These are phyloP conservation scores for Petunia secreta DNA, from an alignment of 257 asterid species.

Conservation along the genomic window DNA sequence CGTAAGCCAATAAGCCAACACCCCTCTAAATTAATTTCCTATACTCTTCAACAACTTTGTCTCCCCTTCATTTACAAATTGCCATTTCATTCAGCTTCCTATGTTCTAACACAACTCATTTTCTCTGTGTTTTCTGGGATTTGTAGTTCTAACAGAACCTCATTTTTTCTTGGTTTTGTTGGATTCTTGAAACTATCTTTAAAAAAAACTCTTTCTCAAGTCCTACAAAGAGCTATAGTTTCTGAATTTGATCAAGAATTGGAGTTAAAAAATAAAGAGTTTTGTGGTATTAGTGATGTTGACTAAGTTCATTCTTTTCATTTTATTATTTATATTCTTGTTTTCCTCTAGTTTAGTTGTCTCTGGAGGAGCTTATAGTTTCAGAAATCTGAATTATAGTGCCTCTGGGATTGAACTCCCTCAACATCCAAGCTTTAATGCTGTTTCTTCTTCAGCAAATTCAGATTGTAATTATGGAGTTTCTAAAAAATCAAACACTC, in stretches of 20 bases:
- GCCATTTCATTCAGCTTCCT: not conserved
- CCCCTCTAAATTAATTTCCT: not conserved
- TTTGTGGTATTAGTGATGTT: conserved; percentile 12
- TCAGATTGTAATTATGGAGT: conserved; percentile 43
- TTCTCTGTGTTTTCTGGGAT: not conserved
- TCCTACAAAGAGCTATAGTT: no score
- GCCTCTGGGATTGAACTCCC: conserved; percentile 51
- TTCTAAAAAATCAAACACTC: conserved; percentile 21
- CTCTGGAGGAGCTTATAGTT: conserved; percentile 30
- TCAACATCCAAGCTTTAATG: conserved; percentile 43
- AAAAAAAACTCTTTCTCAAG: not conserved
- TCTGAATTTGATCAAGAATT: no score
- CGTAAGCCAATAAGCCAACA: not conserved
- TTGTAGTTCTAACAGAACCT: not conserved
- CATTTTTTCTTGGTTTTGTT: not conserved
- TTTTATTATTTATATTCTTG: conserved; percentile 39
- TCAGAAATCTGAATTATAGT: conserved; percentile 38
- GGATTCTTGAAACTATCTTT: not conserved
- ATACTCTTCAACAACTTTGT: not conserved
- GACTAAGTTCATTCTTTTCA: conserved; percentile 19
- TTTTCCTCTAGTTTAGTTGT: conserved; percentile 38
- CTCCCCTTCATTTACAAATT: not conserved
- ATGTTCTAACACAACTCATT: not conserved
- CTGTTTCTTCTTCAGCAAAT: conserved; percentile 38
- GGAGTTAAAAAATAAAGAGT: not conserved